Percentiles rank a stretch among this genome's conserved stretches.
Conservation (phyloP, 768 basidiomycete genomes). For the Suillus plorans region DNA sequence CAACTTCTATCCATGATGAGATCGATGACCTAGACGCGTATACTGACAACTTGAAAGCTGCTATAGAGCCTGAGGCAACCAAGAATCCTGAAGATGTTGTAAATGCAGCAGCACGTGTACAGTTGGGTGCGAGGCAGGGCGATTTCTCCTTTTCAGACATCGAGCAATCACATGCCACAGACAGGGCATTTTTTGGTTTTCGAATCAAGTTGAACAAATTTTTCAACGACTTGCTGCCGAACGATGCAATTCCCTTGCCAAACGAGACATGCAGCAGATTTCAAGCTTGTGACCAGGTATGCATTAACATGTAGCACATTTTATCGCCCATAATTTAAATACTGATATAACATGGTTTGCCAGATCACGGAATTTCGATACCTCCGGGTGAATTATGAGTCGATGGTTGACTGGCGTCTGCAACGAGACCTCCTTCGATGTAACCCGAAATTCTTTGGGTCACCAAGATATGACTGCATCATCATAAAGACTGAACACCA, state of each 20-base stretch:
- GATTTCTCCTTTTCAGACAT: neutral
- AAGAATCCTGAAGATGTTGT: neutral
- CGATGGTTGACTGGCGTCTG: too few relatives aligned
- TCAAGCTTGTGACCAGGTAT: neutral
- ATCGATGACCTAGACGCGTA: neutral
- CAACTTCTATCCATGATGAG: neutral
- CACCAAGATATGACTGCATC: neutral
- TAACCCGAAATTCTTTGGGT: neutral
- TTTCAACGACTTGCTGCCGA: neutral
- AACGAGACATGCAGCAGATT: neutral
- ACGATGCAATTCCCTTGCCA: neutral
- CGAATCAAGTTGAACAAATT: neutral
- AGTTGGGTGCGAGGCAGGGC: neutral
- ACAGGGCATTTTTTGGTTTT: neutral
- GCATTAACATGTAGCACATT: too few relatives aligned
- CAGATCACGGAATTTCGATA: too few relatives aligned
- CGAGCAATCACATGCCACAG: neutral
- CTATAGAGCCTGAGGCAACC: neutral
- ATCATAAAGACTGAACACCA: neutral
- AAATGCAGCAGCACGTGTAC: neutral
- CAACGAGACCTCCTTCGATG: too few relatives aligned
- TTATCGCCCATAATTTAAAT: too few relatives aligned
- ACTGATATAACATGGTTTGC: too few relatives aligned
- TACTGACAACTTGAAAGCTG: neutral
- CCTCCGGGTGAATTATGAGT: too few relatives aligned